Base-by-base conservation (phyloP, 331 rosid species). In the Erythrophleum ivorense region DNA sequence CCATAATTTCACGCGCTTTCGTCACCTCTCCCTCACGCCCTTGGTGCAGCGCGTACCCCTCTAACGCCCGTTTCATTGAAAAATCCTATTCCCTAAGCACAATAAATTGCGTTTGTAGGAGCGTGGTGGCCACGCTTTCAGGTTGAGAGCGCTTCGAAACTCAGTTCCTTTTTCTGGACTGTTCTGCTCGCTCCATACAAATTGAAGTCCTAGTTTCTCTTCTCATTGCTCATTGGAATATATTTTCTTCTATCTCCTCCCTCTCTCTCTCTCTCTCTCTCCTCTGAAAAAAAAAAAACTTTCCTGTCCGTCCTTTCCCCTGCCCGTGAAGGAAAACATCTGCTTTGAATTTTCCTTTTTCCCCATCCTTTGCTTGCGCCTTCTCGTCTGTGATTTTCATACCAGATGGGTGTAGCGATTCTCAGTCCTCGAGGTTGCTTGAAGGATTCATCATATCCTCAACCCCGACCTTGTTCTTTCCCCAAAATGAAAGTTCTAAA, bases 381-480 rank as follows among this genome's bases (percentile, higher is more conserved):
- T 7, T 34, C n/a, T 0, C 2, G 43, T 57, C 4, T 24, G 0
- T 57, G 13, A 69, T 52, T 36, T 7, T 33, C 77, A 3, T 5
- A 0, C 12, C 3, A 8, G 21, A 85, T 88, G 90, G 77, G 79
- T 46, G 84, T 85, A 9, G 87, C 64, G 16, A 84, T 88, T 60
- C 80, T 87, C 7, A 69, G 78, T 21, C 88, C 91, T 0, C 88
- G 72, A 0, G 83, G 85, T 66, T 77, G 78, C 73, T 58, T 83
- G 19, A 59, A 19, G 6, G 31, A 53, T 2, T 15, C 82, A 0
- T 15, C 77, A 1, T 13, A 67, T 1, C 45, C 18, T 6, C 60
- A 62, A 13, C n/a, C 76, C 4, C 58, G 78, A 3, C 6, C 29
- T 21, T 71, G 80, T 41, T 43, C 77, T 33, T 46, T 48, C 57